Evolutionary conservation across 2,329 filamentous ascomycete species (phyloP).

Genomic region (Fusarium nisikadoi): DNA sequence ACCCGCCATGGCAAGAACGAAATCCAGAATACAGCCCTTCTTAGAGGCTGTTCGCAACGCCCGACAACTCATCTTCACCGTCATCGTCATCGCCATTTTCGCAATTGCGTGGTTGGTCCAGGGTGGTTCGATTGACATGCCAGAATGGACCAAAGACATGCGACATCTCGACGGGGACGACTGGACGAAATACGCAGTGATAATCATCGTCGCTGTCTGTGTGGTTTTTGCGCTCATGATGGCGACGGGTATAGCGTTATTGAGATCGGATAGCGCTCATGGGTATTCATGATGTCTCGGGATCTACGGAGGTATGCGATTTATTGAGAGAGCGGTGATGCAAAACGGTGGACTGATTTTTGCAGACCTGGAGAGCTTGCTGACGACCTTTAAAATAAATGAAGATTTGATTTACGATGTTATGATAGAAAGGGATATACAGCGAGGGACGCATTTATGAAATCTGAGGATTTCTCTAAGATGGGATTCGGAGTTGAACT

Average conservation of each 20-base stretch:
- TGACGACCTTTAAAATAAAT: accelerated
- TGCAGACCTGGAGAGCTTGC: accelerated
- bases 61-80: conserved; percentile 2
- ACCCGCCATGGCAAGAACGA: background rate
- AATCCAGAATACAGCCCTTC: background rate
- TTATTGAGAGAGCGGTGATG: accelerated
- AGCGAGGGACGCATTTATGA: accelerated
- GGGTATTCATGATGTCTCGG: background rate
- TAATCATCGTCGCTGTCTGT: conserved; percentile 1
- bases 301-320: background rate
- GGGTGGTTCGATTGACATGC: conserved; percentile 17
- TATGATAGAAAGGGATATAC: background rate
- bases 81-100: conserved; percentile 5
- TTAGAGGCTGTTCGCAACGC: background rate
- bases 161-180: background rate
- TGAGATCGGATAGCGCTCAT: background rate
- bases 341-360: accelerated
- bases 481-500: accelerated
- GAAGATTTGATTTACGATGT: accelerated
- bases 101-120: conserved; percentile 17
- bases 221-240: background rate
- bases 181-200: background rate
- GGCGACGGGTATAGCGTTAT: background rate
- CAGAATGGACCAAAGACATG: conserved; percentile 25
- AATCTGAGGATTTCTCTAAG: accelerated